phyloP scores from a whole-genome alignment of 2,329 filamentous ascomycete species.

The Curvularia verruculosa region DNA sequence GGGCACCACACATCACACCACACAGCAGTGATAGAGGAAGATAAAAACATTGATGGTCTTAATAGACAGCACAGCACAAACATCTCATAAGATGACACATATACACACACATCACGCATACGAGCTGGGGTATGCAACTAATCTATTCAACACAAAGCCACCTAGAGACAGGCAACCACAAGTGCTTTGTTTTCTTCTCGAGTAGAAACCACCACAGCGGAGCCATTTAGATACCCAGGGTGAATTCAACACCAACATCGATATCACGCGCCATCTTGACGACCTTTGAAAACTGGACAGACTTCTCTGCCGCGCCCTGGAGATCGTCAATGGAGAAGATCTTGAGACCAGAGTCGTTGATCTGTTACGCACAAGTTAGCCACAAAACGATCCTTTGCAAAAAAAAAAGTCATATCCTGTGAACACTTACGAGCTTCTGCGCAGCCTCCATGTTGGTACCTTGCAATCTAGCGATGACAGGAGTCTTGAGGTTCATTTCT shows the following conservation, averaged over 20 bases:
- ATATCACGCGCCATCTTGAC: conserved; percentile 99
- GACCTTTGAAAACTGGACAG: conserved; percentile 98
- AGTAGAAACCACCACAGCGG: too few species aligned
- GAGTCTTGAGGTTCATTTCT: conserved; percentile 93
- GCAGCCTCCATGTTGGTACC: conserved; percentile 98
- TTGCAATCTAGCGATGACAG: conserved; percentile 95
- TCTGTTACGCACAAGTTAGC: conserved; percentile 52
- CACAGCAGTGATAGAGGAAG: too few species aligned
- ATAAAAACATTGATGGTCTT: background rate
- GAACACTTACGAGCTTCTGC: conserved; percentile 69
- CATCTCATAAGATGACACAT: background rate
- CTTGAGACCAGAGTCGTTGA: conserved; percentile 98
- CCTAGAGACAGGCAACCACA: background rate
- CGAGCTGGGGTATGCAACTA: background rate
- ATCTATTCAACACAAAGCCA: background rate
- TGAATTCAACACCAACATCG: conserved; percentile 79
- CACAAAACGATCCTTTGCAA: background rate
- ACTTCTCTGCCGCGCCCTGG: conserved; percentile 95
- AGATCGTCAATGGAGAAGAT: conserved; percentile 99
- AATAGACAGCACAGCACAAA: background rate
- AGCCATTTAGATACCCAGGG: conserved; percentile 72
- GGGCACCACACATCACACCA: too few species aligned
- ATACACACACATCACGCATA: background rate
- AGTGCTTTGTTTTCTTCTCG: too few species aligned
- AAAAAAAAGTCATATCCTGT: background rate